Conservation (phyloP, 306 rosid genomes). For the Pterocarpus santalinus region DNA sequence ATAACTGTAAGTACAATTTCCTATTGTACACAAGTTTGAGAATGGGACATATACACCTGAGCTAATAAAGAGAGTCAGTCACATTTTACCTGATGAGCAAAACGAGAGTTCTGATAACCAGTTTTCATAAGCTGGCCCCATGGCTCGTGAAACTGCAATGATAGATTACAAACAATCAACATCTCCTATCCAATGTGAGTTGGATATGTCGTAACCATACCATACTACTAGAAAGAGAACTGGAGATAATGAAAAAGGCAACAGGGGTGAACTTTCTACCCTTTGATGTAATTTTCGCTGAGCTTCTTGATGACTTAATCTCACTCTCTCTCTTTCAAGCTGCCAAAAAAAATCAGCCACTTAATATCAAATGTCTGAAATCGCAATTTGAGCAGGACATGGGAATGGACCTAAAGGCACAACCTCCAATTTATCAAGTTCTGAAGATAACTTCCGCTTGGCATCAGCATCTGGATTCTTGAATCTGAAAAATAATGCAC, state of each 20-base stretch:
- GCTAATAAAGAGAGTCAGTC: slow-evolving; percentile 22
- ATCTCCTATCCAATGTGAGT: neutral
- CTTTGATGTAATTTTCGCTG: slow-evolving; percentile 80
- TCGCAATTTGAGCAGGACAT: slow-evolving; percentile 26
- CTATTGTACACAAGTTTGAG: slow-evolving; percentile 1
- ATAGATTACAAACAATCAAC: slow-evolving; percentile 40
- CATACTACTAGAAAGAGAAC: slow-evolving; percentile 1
- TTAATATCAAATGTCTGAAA: slow-evolving; percentile 21
- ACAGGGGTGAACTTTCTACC: slow-evolving; percentile 58
- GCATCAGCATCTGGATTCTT: slow-evolving; percentile 62
- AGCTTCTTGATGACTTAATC: slow-evolving; percentile 73
- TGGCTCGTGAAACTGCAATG: slow-evolving; percentile 77
- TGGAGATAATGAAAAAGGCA: slow-evolving; percentile 3
- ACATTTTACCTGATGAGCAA: slow-evolving; percentile 92
- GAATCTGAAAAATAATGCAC: slow-evolving; percentile 59
- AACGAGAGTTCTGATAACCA: slow-evolving; percentile 96
- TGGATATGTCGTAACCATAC: slow-evolving; percentile 10
- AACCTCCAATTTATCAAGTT: slow-evolving; percentile 73
- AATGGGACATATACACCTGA: slow-evolving; percentile 17
- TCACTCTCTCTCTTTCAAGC: slow-evolving; percentile 69
- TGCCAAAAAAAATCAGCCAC: slow-evolving; percentile 47
- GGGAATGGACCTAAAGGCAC: slow-evolving; percentile 39
- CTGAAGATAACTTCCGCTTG: slow-evolving; percentile 59
- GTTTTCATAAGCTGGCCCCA: slow-evolving; percentile 99
- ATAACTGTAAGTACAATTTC: slow-evolving; percentile 2